Evolutionary conservation across 257 asterid species (phyloP).

Genomic region (Galeopsis tetrahit): DNA sequence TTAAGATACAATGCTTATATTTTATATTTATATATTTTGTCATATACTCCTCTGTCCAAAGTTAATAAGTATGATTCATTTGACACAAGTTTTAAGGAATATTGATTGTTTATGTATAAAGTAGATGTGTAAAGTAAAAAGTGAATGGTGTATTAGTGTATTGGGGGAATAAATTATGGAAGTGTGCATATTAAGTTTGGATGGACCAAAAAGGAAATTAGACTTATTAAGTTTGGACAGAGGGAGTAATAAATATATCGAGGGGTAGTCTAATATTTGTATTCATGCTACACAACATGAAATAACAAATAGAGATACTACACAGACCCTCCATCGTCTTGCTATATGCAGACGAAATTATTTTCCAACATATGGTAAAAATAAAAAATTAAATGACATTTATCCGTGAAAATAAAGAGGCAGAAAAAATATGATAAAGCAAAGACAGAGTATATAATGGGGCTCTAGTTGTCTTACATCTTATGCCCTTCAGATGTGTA

Average conservation of each 20-base stretch:
- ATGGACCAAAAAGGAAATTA: too few relatives aligned
- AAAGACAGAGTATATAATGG: not conserved
- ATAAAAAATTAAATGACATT: not conserved
- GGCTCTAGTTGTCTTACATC: slow-evolving; percentile 57
- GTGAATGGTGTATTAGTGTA: too few relatives aligned
- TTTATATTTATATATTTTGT: not conserved
- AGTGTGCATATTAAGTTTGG: too few relatives aligned
- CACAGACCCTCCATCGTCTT: slow-evolving; percentile 24
- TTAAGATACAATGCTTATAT: too few relatives aligned
- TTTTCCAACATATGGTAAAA: slow-evolving; percentile 3
- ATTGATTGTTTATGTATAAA: too few relatives aligned
- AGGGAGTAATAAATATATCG: not conserved
- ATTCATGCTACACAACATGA: not conserved
- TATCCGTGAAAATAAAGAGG: not conserved
- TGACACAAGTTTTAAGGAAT: too few relatives aligned
- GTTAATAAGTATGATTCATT: too few relatives aligned
- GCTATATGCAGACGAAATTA: not conserved
- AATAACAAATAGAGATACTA: slow-evolving; percentile 3
- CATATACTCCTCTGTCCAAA: not conserved
- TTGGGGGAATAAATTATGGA: too few relatives aligned
- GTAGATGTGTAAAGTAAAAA: too few relatives aligned
- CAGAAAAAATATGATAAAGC: slow-evolving; percentile 7
- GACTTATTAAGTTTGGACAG: too few relatives aligned
- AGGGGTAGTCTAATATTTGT: not conserved
- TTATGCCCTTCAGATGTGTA: slow-evolving; percentile 82